Conservation (phyloP, 371 early-diverging fungal species). For the Rhizopus arrhizus region DNA sequence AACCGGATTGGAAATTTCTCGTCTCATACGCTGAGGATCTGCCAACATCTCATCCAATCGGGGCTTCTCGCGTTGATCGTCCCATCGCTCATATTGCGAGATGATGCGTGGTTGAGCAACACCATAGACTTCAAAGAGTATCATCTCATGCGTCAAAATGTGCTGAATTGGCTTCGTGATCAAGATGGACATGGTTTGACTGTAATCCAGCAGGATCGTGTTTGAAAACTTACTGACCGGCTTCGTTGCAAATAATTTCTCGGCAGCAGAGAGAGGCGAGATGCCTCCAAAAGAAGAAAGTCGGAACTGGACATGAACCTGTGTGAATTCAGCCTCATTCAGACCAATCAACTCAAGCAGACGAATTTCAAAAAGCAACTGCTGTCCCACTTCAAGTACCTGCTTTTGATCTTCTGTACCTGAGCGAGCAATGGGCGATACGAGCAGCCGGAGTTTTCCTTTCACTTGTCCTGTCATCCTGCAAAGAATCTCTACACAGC, state of each 20-base stretch:
- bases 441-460: slow-evolving; percentile 46
- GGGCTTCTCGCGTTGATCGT: slow-evolving; percentile 51
- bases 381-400: slow-evolving; percentile 40
- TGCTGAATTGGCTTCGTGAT: slow-evolving; percentile 45
- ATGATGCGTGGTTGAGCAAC: slow-evolving; percentile 49
- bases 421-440: slow-evolving; percentile 43
- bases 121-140: slow-evolving; percentile 67
- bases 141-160: slow-evolving; percentile 34
- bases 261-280: slow-evolving; percentile 34
- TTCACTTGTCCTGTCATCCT: slow-evolving; percentile 56
- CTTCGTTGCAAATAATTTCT: slow-evolving; percentile 65
- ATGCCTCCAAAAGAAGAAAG: slow-evolving; percentile 57
- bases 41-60: slow-evolving; percentile 25
- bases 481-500: slow-evolving; percentile 62
- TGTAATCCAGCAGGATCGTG: slow-evolving; percentile 61
- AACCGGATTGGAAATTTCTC: neutral
- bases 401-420: slow-evolving; percentile 7
- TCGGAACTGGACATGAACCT: slow-evolving; percentile 78
- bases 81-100: slow-evolving; percentile 59
- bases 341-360: slow-evolving; percentile 68
- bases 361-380: slow-evolving; percentile 68
- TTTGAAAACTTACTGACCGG: slow-evolving; percentile 55
- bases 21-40: neutral
- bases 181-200: slow-evolving; percentile 57
- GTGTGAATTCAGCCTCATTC: slow-evolving; percentile 65